Base-by-base conservation (phyloP, 2,329 filamentous ascomycete species). In the Thelonectria blattea region DNA sequence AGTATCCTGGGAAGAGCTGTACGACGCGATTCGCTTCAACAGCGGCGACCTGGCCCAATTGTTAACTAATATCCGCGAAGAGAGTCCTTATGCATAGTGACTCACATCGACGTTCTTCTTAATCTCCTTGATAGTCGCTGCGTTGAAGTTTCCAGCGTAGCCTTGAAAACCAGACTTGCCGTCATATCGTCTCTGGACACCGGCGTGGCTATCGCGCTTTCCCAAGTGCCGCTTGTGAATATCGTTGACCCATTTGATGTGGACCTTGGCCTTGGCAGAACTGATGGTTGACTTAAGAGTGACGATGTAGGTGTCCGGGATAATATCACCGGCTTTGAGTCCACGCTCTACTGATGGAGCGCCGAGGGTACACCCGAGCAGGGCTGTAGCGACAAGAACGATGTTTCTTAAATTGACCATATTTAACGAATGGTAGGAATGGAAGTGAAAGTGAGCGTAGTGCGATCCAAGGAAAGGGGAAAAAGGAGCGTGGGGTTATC, bases 81-180 rank as follows among this genome's bases (percentile, higher is more conserved):
- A 7, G 8, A 30, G 5, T 7, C 22, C 4, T 9, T 7, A 37
- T 24, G 1, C 15, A n/a, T 24, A 11, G 8, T 30, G 27, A 10
- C 39, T 41, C 46, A 53, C 51, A 30, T 53, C 51, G 9, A 24
- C 39, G 18, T 37, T 53, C 17, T 46, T 42, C 15, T 53, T 22
- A 18, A 53, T 41, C 24, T 30, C 51, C 20, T 53, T 46, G n/a
- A 53, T 46, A 7, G 51, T 42, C 10, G 30, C 51, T 7, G 27
- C 27, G 12, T 53, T 41, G 45, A 53, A 53, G 11, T 30, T 53
- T 24, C 51, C 51, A 3, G 51, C 17, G 14, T 53, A 53, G 11
- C 39, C 51, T 15, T 53, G 51, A 30, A 53, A 53, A 41, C 51
- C 51, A 11, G 51, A 53, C 17, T 41, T 41, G 18, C 42, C 45